These are phyloP conservation scores for Botrytis cinerea DNA, from an alignment of 2,329 filamentous ascomycete genomes.

Conservation along the genomic window DNA sequence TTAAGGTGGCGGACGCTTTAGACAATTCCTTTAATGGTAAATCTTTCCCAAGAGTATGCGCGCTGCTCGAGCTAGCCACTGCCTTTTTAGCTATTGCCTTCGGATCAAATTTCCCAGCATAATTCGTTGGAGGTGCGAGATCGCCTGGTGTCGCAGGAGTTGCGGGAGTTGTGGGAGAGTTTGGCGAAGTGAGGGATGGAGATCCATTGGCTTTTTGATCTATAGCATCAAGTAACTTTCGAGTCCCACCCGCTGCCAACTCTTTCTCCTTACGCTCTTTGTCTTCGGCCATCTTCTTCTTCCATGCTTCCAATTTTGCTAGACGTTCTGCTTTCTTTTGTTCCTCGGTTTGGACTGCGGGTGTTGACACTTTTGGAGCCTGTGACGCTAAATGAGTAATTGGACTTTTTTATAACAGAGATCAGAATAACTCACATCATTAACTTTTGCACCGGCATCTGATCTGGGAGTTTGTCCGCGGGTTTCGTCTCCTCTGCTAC, in stretches of 20 bases:
- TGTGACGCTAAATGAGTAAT: slow-evolving; percentile 42
- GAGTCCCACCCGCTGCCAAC: slow-evolving; percentile 63
- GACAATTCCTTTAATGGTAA: slow-evolving; percentile 51
- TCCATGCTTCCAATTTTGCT: slow-evolving; percentile 86
- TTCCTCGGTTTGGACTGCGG: slow-evolving; percentile 61
- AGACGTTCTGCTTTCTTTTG: slow-evolving; percentile 79
- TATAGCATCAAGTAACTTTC: slow-evolving; percentile 71
- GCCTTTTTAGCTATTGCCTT: slow-evolving; percentile 84
- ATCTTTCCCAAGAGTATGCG: slow-evolving; percentile 58
- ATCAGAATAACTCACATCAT: slow-evolving; percentile 55
- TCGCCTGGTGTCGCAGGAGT: slow-evolving; percentile 47
- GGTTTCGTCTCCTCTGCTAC: slow-evolving; percentile 66
- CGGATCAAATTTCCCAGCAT: slow-evolving; percentile 81
- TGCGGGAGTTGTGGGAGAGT: slow-evolving; percentile 53
- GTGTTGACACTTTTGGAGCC: slow-evolving; percentile 55
- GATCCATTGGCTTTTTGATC: slow-evolving; percentile 63
- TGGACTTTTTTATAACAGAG: neutral
- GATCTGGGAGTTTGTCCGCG: slow-evolving; percentile 56
- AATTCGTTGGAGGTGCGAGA: slow-evolving; percentile 57
- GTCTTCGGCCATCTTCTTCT: slow-evolving; percentile 78
- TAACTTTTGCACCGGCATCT: slow-evolving; percentile 49
- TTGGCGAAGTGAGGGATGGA: slow-evolving; percentile 50
- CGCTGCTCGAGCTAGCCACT: slow-evolving; percentile 57
- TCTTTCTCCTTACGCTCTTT: slow-evolving; percentile 72
- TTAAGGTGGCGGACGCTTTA: slow-evolving; percentile 48